Conservation (phyloP, 2,329 filamentous ascomycete genomes). For the Fusarium liriodendri region DNA sequence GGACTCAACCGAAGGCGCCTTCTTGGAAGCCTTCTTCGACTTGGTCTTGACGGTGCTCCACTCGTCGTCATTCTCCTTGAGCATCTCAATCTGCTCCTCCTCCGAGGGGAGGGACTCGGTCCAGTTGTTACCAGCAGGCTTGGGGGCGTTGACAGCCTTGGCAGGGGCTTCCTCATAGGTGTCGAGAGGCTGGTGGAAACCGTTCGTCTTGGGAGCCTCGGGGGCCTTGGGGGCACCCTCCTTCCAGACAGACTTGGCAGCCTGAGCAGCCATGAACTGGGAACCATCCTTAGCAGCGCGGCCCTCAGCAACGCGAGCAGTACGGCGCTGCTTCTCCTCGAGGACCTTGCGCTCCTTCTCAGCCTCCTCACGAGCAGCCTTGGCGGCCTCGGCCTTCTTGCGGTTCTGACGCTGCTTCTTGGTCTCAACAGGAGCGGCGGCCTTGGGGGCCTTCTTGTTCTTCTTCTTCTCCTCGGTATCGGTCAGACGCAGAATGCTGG, state of each 20-base stretch:
- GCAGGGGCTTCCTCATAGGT: constrained; percentile 61
- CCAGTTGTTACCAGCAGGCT: constrained; percentile 56
- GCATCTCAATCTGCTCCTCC: constrained; percentile 71
- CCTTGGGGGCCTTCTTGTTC: constrained; percentile 71
- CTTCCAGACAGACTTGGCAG: constrained; percentile 57
- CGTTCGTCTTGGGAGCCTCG: constrained; percentile 49
- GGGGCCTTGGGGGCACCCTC: constrained; percentile 49
- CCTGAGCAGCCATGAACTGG: constrained; percentile 62
- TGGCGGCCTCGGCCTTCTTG: constrained; percentile 86
- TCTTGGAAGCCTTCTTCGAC: constrained; percentile 57
- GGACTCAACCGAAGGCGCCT: constrained; percentile 50
- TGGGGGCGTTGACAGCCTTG: constrained; percentile 45
- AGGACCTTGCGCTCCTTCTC: constrained; percentile 82
- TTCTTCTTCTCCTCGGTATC: constrained; percentile 71
- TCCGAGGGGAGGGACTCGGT: constrained; percentile 66
- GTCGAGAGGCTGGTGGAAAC: constrained; percentile 64
- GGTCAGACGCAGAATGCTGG: constrained; percentile 83
- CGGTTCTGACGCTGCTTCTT: constrained; percentile 98
- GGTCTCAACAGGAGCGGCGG: constrained; percentile 76
- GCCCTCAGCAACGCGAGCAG: constrained; percentile 84
- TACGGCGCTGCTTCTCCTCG: constrained; percentile 85
- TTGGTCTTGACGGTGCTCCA: constrained; percentile 71
- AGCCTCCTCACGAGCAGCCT: constrained; percentile 77
- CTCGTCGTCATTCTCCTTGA: constrained; percentile 62
- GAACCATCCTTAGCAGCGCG: constrained; percentile 85